These are phyloP conservation scores for Neocucurbitaria cava DNA, from an alignment of 2,329 filamentous ascomycete species.

Conservation along the genomic window DNA sequence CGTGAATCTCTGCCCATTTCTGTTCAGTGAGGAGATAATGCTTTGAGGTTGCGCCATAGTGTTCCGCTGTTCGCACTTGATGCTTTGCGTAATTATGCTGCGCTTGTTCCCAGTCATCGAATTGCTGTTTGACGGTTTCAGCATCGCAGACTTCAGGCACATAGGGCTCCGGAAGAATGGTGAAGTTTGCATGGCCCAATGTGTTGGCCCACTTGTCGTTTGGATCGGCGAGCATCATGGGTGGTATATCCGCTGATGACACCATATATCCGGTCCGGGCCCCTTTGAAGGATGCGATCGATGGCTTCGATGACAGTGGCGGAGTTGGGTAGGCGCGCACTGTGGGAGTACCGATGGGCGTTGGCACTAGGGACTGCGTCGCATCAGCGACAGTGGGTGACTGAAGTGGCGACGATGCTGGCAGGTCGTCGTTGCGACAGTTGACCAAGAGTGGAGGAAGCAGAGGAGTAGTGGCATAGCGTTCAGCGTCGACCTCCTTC, in stretches of 20 bases:
- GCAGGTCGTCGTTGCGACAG: constrained; percentile 60
- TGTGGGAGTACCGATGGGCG: constrained; percentile 58
- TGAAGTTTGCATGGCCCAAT: constrained; percentile 93
- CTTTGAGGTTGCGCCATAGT: constrained; percentile 89
- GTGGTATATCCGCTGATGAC: constrained; percentile 64
- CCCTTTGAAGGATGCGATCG: constrained; percentile 73
- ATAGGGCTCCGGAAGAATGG: constrained; percentile 83
- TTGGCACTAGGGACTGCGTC: constrained; percentile 52
- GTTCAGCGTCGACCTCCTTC: constrained; percentile 59
- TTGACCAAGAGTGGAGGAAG: constrained; percentile 80
- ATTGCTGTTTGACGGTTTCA: constrained; percentile 68
- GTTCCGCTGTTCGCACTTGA: constrained; percentile 83
- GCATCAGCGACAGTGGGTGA: constrained; percentile 77
- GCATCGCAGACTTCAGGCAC: constrained; percentile 68
- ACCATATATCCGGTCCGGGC: constrained; percentile 53
- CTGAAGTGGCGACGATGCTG: constrained; percentile 80
- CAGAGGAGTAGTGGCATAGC: constrained; percentile 80
- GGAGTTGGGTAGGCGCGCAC: constrained; percentile 66
- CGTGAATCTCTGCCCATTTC: constrained; percentile 86
- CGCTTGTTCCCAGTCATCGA: constrained; percentile 82
- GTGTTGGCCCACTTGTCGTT: constrained; percentile 83
- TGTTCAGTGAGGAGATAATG: constrained; percentile 84
- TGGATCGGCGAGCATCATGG: constrained; percentile 71
- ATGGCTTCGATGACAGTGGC: constrained; percentile 78
- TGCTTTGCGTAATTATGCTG: constrained; percentile 89